A percentile compares a stretch with the other conserved stretches of the same genome.
Conservation (phyloP, 148 eudicot genomes). For the Chenopodium quinoa region DNA sequence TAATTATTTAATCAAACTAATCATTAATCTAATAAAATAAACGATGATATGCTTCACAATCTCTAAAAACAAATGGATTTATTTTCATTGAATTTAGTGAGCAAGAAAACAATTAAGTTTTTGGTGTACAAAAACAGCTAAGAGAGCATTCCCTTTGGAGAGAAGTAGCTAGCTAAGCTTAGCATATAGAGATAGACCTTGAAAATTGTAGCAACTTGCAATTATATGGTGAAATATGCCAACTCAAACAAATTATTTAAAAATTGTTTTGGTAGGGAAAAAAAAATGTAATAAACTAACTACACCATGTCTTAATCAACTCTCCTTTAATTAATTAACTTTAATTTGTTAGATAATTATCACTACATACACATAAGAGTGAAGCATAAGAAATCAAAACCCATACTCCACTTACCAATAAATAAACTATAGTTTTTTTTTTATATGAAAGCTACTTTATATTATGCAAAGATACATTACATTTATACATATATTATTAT, state of each 20-base stretch:
- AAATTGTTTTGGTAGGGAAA: no score
- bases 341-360: background rate
- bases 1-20: no score
- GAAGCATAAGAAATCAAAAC: conserved; percentile 9
- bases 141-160: background rate
- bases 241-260: background rate
- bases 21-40: no score
- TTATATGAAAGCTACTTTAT: conserved; percentile 18
- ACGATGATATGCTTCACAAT: background rate
- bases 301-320: background rate
- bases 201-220: background rate
- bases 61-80: background rate
- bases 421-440: background rate
- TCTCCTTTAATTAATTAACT: background rate
- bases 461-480: conserved; percentile 14
- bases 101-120: background rate
- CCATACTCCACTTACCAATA: background rate
- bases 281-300: background rate
- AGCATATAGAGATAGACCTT: background rate
- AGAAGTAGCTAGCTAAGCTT: background rate
- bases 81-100: background rate
- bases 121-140: background rate
- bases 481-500: background rate
- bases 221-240: background rate
- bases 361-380: background rate